Percentiles rank a stretch among this genome's conserved stretches.
Evolutionary conservation across 2,329 filamentous ascomycete species (phyloP).

Genomic region (Fusarium continuum): DNA sequence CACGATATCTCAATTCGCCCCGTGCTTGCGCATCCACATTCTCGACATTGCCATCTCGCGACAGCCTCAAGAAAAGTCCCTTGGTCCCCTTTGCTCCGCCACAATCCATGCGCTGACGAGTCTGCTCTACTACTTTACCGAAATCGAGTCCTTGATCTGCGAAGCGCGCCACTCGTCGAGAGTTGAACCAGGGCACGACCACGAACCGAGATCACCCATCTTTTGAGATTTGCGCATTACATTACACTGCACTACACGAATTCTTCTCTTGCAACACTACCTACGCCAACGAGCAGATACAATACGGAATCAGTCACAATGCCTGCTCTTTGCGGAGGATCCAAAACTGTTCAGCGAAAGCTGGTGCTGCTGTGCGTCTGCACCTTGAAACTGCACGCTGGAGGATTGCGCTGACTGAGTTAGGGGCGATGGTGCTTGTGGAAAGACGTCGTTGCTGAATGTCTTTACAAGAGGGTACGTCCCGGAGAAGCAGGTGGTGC

Average conservation of each 20-base stretch:
- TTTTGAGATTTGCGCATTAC: background rate
- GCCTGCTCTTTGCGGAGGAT: conserved; percentile 68
- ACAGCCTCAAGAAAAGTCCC: too few relatives aligned
- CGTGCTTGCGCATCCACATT: background rate
- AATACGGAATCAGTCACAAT: conserved; percentile 24
- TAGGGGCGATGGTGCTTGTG: conserved; percentile 94
- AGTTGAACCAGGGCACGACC: conserved; percentile 2
- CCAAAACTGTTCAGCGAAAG: conserved; percentile 93
- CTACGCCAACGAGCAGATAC: conserved; percentile 12
- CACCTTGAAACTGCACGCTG: background rate
- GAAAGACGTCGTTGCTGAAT: conserved; percentile 96
- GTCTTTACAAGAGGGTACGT: conserved; percentile 96
- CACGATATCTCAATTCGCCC: background rate
- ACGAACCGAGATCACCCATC: conserved; percentile 38
- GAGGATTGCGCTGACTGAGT: conserved; percentile 25
- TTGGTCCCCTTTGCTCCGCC: background rate
- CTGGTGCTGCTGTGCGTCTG: conserved; percentile 81
- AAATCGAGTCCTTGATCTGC: conserved; percentile 17
- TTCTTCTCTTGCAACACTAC: background rate
- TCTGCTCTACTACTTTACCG: conserved; percentile 1
- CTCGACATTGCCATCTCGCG: too few relatives aligned
- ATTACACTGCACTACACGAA: too few relatives aligned
- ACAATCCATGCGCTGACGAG: conserved; percentile 15
- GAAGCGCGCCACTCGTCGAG: conserved; percentile 15
- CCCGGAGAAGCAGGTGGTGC: background rate